Evolutionary conservation across 176 grass and related monocot species (phyloP).

Genomic region (Musa schizocarpa): DNA sequence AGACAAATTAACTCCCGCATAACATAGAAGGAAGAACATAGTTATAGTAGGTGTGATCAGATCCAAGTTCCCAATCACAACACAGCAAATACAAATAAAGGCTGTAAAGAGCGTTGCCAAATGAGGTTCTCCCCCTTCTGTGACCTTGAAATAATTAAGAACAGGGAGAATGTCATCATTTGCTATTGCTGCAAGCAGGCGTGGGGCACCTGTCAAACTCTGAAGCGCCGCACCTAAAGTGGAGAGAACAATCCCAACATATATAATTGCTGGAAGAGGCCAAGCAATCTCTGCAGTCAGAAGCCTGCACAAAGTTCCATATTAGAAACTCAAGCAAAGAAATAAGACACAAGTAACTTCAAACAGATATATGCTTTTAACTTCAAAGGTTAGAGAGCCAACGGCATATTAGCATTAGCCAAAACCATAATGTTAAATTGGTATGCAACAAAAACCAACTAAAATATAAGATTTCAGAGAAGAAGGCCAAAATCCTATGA

Average conservation of each 20-base stretch:
- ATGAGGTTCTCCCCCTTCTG: slow-evolving; percentile 80
- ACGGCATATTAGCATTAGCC: too few species aligned
- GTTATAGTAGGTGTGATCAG: slow-evolving; percentile 94
- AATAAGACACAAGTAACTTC: too few species aligned
- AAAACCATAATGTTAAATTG: too few species aligned
- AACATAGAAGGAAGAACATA: slow-evolving; percentile 98
- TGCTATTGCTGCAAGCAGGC: slow-evolving; percentile 86
- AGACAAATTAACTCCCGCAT: slow-evolving; percentile 86
- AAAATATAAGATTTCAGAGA: too few species aligned
- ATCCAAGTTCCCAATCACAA: slow-evolving; percentile 91
- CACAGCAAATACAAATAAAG: slow-evolving; percentile 83
- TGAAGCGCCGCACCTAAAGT: slow-evolving; percentile 96
- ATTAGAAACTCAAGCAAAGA: background rate
- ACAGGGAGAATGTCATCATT: slow-evolving; percentile 98
- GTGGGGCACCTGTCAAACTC: slow-evolving; percentile 87
- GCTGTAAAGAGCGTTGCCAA: slow-evolving; percentile 80
- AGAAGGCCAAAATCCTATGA: too few species aligned
- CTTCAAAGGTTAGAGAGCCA: too few species aligned
- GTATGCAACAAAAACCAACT: too few species aligned
- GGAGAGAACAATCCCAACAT: slow-evolving; percentile 92
- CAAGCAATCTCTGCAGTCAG: slow-evolving; percentile 93
- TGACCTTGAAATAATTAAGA: slow-evolving; percentile 88
- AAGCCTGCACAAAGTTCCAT: slow-evolving; percentile 44
- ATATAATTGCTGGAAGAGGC: slow-evolving; percentile 87
- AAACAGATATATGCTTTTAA: too few species aligned